phyloP scores from a whole-genome alignment of 1,284 basidiomycete species.

The Ustilago trichophora region DNA sequence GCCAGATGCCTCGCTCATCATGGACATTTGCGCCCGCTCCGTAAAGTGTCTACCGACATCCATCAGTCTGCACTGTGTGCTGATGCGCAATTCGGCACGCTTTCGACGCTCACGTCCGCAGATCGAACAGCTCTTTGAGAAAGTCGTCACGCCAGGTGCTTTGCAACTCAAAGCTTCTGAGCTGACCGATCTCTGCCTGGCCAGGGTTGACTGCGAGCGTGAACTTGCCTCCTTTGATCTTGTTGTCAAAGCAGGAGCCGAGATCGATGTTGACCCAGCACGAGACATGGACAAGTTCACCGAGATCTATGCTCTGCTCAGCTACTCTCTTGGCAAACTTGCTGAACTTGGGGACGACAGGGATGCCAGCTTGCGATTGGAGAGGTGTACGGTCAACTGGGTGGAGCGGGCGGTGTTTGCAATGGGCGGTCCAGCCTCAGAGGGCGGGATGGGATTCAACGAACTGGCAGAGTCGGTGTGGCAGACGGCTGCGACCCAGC shows the following conservation, averaged over 20 bases:
- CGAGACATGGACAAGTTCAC: constrained; percentile 56
- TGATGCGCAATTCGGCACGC: constrained; percentile 47
- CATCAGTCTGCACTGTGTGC: constrained; percentile 40
- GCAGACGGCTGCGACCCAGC: constrained; percentile 46
- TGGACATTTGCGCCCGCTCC: constrained; percentile 42
- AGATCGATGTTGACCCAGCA: constrained; percentile 35
- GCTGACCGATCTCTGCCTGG: constrained; percentile 51
- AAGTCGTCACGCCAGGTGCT: constrained; percentile 24
- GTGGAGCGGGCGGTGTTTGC: constrained; percentile 45
- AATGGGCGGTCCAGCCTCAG: constrained; percentile 39
- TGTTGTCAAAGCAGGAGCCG: constrained; percentile 16
- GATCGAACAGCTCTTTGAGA: constrained; percentile 49
- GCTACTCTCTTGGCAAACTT: constrained; percentile 35
- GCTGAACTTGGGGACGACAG: constrained; percentile 17
- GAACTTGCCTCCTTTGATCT: constrained; percentile 42
- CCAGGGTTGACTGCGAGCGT: constrained; percentile 59
- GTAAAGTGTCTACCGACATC: constrained; percentile 46
- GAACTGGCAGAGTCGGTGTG: constrained; percentile 57
- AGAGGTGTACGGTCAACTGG: constrained; percentile 52
- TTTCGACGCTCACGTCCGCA: constrained; percentile 45
- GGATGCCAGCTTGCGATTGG: constrained; percentile 36
- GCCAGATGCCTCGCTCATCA: constrained; percentile 36
- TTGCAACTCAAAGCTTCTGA: constrained; percentile 27
- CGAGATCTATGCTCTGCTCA: constrained; percentile 55
- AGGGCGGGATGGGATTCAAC: constrained; percentile 43